Evolutionary conservation across 176 grass and related monocot genomes (phyloP), one percentile per base, ranked within the genome.

Genomic region (Stipa capillata): DNA sequence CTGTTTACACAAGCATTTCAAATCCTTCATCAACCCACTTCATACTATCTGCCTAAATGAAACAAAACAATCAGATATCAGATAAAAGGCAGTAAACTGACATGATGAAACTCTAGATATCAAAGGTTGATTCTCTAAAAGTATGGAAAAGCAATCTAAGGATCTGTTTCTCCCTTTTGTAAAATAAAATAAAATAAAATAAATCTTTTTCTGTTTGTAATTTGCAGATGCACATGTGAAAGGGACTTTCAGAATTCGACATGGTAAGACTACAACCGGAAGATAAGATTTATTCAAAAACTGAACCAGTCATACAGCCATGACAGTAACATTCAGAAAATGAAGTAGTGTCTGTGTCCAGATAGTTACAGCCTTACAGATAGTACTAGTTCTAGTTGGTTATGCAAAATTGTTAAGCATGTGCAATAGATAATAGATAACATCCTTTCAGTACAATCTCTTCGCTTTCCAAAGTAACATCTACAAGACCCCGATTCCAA

Each of bases 1-100:
- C 90, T 10, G 83, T 90, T 83, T 89, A 92, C 34, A 98, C 77
- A 76, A 80, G 48, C 92, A 94, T 98, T 85, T 98, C 68, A 78
- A 98, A 85, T 80, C 73, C 90, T 85, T 94, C 87, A 52, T 94
- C 95, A 2, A 91, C 83, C 92, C 95, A 98, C 72, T 92, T 98
- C 60, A 98, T n/a, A 78, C 85, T 85, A 87, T 82, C 66, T 64
- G 85, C 89, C 95, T 98, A 43, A 68, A 86, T 74, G 15, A 83
- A 31, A 28, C 29, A 90, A 72, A 29, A 18, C 17, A 36, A 20
- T 76, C 9, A 44, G 59, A 43, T 35, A 24, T 7, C 17, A 0
- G 14, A 6, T 63, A 40, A 42, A 33, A 67, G 28, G 11, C 18
- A 64, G 2, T 61, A 50, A 74, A 79, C 3, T 75, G 8, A 55